phyloP scores from a whole-genome alignment of 139 green algal species.

The Tetradesmus lagerheimii region DNA sequence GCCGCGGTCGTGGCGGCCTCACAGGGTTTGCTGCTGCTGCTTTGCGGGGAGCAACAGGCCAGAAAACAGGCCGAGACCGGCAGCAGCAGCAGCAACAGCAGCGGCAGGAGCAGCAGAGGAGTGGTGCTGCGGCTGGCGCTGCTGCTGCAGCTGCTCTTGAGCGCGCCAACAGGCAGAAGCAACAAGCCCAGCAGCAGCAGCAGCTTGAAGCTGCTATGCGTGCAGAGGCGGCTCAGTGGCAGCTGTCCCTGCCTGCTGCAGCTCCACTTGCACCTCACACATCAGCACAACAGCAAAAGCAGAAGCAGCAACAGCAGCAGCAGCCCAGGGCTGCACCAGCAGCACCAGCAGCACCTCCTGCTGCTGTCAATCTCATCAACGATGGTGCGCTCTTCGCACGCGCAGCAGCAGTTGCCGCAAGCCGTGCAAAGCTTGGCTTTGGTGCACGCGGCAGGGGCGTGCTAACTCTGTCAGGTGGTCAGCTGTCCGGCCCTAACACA shows the following conservation, averaged over 20 bases:
- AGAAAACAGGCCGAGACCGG: neutral
- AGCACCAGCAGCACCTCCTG: neutral
- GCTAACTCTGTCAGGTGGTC: neutral
- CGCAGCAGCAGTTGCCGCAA: constrained; percentile 11
- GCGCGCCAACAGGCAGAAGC: neutral
- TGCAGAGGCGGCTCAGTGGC: neutral
- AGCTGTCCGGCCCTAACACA: neutral
- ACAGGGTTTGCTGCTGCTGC: neutral
- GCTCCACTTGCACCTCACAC: neutral
- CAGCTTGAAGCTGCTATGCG: neutral
- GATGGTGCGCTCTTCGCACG: constrained; percentile 21
- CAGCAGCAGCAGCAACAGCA: constrained; percentile 22
- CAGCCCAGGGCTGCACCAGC: neutral
- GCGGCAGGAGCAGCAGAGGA: constrained; percentile 16
- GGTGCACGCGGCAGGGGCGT: neutral
- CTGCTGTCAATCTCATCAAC: constrained; percentile 24
- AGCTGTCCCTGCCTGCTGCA: neutral
- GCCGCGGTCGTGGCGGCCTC: neutral
- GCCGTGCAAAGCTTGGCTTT: neutral
- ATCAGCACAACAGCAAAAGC: neutral
- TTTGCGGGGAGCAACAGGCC: neutral
- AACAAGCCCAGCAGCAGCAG: constrained; percentile 22
- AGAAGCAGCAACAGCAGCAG: constrained; percentile 18
- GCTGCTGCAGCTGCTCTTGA: neutral
- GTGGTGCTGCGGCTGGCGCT: neutral